Percentiles rank a stretch among this genome's conserved stretches.
Evolutionary conservation across 2,329 filamentous ascomycete genomes (phyloP).

Genomic region (Xylariales sp.): DNA sequence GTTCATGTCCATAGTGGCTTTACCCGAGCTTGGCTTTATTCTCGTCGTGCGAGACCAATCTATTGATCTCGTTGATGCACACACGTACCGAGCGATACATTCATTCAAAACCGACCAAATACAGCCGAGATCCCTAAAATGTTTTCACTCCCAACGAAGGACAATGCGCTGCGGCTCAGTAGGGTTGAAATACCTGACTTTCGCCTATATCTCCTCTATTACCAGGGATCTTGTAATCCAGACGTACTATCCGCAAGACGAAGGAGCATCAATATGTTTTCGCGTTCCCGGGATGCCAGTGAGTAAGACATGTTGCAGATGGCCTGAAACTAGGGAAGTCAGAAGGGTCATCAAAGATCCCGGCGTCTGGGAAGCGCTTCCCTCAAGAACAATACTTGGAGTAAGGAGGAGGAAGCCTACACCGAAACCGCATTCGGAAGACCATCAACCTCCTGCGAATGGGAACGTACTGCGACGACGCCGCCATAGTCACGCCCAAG

Average conservation of each 20-base stretch:
- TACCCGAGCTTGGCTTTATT: slow-evolving; percentile 55
- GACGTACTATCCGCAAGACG: slow-evolving; percentile 52
- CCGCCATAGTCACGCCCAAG: slow-evolving; percentile 14
- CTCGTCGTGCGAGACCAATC: slow-evolving; percentile 53
- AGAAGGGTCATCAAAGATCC: slow-evolving; percentile 55
- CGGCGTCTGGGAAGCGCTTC: slow-evolving; percentile 60
- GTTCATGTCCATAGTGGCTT: slow-evolving; percentile 52
- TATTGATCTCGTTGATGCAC: slow-evolving; percentile 58
- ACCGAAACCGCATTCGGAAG: slow-evolving; percentile 14
- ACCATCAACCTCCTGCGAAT: slow-evolving; percentile 14
- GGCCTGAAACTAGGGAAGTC: slow-evolving; percentile 46
- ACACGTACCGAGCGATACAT: slow-evolving; percentile 52
- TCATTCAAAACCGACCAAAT: slow-evolving; percentile 57
- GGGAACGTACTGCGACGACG: slow-evolving; percentile 24
- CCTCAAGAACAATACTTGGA: slow-evolving; percentile 58
- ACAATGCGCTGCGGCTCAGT: slow-evolving; percentile 49
- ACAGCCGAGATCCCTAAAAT: slow-evolving; percentile 54
- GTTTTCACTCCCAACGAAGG: slow-evolving; percentile 49
- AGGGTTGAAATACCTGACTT: slow-evolving; percentile 57
- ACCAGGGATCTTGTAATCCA: slow-evolving; percentile 61
- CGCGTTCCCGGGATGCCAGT: slow-evolving; percentile 37
- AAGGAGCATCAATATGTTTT: slow-evolving; percentile 54
- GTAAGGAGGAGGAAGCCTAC: slow-evolving; percentile 48
- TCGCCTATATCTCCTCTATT: slow-evolving; percentile 58
- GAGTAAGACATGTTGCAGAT: slow-evolving; percentile 42